Conservation (phyloP, 2,329 filamentous ascomycete genomes). For the Blastomyces parvus region DNA sequence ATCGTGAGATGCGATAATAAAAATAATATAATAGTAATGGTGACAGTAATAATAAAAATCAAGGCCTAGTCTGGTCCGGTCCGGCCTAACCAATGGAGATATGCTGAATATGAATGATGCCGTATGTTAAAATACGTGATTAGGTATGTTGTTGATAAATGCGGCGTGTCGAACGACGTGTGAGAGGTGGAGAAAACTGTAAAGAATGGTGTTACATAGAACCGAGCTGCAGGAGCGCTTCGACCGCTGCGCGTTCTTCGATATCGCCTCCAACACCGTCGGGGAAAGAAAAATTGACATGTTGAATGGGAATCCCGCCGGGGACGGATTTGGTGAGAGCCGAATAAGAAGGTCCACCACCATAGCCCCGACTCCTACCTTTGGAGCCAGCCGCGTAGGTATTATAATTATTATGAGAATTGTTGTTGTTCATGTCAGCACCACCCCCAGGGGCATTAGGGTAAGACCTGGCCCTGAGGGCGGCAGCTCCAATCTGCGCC, state of each 20-base stretch:
- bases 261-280: conserved; percentile 24
- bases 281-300: conserved; percentile 25
- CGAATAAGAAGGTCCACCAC: conserved; percentile 30
- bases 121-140: conserved; percentile 5
- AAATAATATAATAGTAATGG: not conserved
- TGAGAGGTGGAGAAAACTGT: conserved; percentile 9
- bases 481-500: conserved; percentile 78
- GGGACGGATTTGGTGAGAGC: conserved; percentile 35
- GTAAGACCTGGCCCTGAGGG: conserved; percentile 59
- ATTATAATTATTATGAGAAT: conserved; percentile 27
- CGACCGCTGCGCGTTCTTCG: conserved; percentile 41
- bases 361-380: conserved; percentile 18
- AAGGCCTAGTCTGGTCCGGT: conserved; percentile 14
- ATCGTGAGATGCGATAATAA: conserved; percentile 4
- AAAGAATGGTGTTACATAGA: conserved; percentile 33
- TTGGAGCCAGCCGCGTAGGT: conserved; percentile 31
- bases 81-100: conserved; percentile 20
- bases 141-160: not conserved
- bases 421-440: not conserved
- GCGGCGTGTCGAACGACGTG: conserved; percentile 13
- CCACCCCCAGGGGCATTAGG: conserved; percentile 38
- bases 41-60: not conserved
- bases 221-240: conserved; percentile 40
- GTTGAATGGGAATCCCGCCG: conserved; percentile 27
- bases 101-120: conserved; percentile 6